Evolutionary conservation across 768 basidiomycete species (phyloP), one percentile per base, ranked within the genome.

Genomic region (Phanerochaete sordida): DNA sequence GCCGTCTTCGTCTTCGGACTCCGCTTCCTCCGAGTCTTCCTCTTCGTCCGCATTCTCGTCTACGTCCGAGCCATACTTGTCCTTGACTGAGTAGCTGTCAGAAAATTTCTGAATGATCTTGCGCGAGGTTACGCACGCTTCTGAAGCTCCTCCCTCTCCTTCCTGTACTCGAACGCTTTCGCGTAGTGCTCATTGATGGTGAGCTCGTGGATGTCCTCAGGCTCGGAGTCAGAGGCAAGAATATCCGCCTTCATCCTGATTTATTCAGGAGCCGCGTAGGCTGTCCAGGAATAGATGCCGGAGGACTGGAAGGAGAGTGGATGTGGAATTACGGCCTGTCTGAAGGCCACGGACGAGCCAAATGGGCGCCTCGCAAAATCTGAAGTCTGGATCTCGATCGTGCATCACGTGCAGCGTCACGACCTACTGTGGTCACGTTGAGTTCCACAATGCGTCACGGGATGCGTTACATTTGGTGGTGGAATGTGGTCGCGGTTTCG

Each of bases 1-100:
- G 15, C 95, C 97, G 59, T 96, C 91, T 68, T 95, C 91, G 70
- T 98, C 95, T 69, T 98, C 95, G 1, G 85, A 85, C 66, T 93
- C 91, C 45, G 84, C 87, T 28, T 83, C 82, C 69, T 93, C 90
- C 0, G 87, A 90, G 68, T 90, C 88, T 7, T 75, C 73, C 8
- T 80, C 78, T n/a, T 73, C 76, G 2, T 78, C 78, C 1, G 81
- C 84, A 21, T 75, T 75, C 13, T 79, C 78, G 35, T 86, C 85
- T 39, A 74, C 75, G 68, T 91, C 88, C 0, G 89, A 90, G 23
- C 91, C 90, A 71, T 95, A 93, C 74, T 94, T 92, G 56, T 89
- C 90, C 74, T 92, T 90, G 53, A 95, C 93, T 93, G 57, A n/a
- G 67, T 21, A 57, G 60, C 27, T 19, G 6, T 11, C 39, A 28